Evolutionary conservation across 2,329 filamentous ascomycete genomes (phyloP), one percentile per base, ranked within the genome.

Genomic region (Neofusicoccum umdonicola): DNA sequence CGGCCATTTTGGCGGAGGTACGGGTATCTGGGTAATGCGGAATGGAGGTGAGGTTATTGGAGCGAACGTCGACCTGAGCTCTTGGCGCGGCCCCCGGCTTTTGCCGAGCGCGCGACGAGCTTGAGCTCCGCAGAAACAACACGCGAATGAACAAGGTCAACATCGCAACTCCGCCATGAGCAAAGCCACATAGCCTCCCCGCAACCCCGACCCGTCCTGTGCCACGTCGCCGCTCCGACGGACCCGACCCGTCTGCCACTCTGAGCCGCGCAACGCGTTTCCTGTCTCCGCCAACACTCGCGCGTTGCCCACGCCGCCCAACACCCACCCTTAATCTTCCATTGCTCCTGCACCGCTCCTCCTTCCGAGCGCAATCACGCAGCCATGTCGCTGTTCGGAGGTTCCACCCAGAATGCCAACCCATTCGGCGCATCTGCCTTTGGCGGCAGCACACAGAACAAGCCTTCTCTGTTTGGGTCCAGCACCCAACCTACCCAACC

Each of bases 1-100:
- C 78, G 72, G 87, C 81, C 87, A 89, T 89, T 73, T 72, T 85
- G 81, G 76, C 71, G 74, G 70, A 56, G 37, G 37, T 12, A 19
- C 74, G 68, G 17, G 35, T 54, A 39, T 41, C 35, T 58, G 54
- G 52, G 52, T 65, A 65, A 65, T 52, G 54, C 42, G 52, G 54
- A 61, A 52, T 65, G 34, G 56, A 60, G 45, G 37, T 65, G 47
- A 61, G 62, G 62, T 64, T 58, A 64, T 64, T 64, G 62, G 62
- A 63, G 22, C 48, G 58, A 39, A 62, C 15, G 58, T 62, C 61
- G 61, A 54, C 61, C 48, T 44, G 27, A 54, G 61, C 37, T 31
- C 47, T 56, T 37, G 50, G 50, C 61, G 39, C 48, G n/a, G 4
- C 27, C 31, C 61, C 62, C 48, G 44, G 42, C 27, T n/a, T 58